Conservation (phyloP, 2,329 filamentous ascomycete genomes). For the Podosphaera aphanis region DNA sequence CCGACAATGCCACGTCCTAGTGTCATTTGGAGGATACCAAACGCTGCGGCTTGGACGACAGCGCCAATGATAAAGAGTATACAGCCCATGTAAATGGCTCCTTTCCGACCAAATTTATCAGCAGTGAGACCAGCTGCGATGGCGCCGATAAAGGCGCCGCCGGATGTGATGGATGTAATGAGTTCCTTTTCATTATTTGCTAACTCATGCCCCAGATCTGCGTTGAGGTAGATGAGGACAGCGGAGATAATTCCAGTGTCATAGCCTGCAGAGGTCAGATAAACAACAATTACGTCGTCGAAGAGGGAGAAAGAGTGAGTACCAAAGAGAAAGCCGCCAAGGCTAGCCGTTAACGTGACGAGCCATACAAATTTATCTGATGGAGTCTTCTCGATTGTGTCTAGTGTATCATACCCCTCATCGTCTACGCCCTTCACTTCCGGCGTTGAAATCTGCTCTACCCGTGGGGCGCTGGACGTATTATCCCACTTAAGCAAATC, state of each 20-base stretch:
- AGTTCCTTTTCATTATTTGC: constrained; percentile 25
- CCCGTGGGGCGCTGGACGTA: too few species aligned
- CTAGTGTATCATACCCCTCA: constrained; percentile 1
- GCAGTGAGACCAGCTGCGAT: constrained; percentile 34
- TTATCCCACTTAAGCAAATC: too few species aligned
- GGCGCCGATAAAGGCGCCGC: constrained; percentile 34
- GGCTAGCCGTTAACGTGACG: constrained; percentile 36
- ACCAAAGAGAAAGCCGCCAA: constrained; percentile 41
- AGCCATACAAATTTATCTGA: constrained; percentile 28
- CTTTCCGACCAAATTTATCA: constrained; percentile 36
- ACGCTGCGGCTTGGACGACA: constrained; percentile 38
- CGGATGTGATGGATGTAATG: constrained; percentile 27
- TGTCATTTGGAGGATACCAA: constrained; percentile 41
- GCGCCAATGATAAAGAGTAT: constrained; percentile 42
- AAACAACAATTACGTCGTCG: neutral
- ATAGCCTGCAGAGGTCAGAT: constrained; percentile 18
- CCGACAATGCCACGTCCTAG: constrained; percentile 45
- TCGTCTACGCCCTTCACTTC: too few species aligned
- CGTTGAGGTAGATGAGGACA: constrained; percentile 20
- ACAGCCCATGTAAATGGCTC: constrained; percentile 41
- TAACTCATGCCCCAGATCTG: constrained; percentile 19
- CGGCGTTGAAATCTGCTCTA: too few species aligned
- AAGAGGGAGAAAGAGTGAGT: neutral
- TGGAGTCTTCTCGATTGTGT: constrained; percentile 19
- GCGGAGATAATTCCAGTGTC: constrained; percentile 24